These are phyloP conservation scores for Salinomyces thailandicus DNA, from an alignment of 2,329 filamentous ascomycete genomes.

Conservation along the genomic window DNA sequence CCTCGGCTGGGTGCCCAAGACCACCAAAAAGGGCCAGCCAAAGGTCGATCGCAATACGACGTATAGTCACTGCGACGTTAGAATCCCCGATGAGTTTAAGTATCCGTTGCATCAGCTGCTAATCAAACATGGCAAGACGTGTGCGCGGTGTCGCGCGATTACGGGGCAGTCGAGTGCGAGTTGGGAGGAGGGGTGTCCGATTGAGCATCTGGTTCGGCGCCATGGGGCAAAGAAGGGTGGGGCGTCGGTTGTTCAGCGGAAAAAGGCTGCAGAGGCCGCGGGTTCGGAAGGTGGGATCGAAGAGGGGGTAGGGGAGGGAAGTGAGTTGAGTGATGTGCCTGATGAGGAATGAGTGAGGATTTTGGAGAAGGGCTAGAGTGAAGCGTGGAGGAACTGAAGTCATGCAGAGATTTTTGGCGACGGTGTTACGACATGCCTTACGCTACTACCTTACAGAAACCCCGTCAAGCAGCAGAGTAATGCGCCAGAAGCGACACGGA, in stretches of 20 bases:
- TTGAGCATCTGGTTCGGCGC: slow-evolving; percentile 51
- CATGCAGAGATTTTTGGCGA: no score
- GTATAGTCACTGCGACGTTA: slow-evolving; percentile 50
- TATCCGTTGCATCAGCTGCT: slow-evolving; percentile 53
- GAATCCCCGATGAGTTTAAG: slow-evolving; percentile 52
- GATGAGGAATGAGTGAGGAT: slow-evolving; percentile 24
- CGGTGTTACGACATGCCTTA: no score
- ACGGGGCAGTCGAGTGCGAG: slow-evolving; percentile 51
- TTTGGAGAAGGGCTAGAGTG: no score
- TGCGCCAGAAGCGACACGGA: no score
- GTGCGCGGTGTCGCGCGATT: slow-evolving; percentile 49
- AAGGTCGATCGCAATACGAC: slow-evolving; percentile 42
- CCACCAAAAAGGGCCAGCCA: slow-evolving; percentile 32
- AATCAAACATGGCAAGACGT: slow-evolving; percentile 52
- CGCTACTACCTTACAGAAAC: no score
- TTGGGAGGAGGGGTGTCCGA: slow-evolving; percentile 55
- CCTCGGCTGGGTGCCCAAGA: slow-evolving; percentile 50
- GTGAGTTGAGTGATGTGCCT: slow-evolving; percentile 23
- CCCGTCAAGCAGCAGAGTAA: no score
- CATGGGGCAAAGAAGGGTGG: slow-evolving; percentile 45
- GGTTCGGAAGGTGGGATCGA: slow-evolving; percentile 57
- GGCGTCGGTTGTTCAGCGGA: slow-evolving; percentile 16
- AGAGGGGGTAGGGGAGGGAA: slow-evolving; percentile 56
- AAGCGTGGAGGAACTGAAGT: no score
- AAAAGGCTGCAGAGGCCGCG: slow-evolving; percentile 58